Evolutionary conservation across 805 yeast genomes (phyloP).

Genomic region (Suhomyces xylopsoci): DNA sequence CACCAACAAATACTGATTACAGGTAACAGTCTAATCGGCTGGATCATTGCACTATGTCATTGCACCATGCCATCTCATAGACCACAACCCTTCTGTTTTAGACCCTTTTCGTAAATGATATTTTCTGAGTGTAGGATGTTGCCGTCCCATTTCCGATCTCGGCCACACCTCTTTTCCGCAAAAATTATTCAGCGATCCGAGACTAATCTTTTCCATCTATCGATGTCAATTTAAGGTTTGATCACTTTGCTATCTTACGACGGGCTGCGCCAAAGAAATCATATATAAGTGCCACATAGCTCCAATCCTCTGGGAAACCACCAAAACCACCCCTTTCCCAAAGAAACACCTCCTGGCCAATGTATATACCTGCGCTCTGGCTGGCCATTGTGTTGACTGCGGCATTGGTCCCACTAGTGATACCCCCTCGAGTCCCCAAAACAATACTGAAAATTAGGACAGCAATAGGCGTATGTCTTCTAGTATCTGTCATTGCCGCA

Average conservation of each 20-base stretch:
- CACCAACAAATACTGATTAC: too few species aligned
- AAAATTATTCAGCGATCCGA: neutral
- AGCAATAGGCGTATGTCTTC: slow-evolving; percentile 7
- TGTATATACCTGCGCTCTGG: neutral
- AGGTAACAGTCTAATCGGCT: too few species aligned
- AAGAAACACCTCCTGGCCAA: neutral
- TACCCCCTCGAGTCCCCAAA: neutral
- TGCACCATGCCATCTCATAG: too few species aligned
- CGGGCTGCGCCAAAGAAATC: neutral
- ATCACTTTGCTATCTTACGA: neutral
- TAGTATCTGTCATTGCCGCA: slow-evolving; percentile 11
- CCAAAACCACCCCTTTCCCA: neutral
- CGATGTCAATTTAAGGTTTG: neutral
- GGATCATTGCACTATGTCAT: too few species aligned
- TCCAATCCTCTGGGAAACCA: neutral
- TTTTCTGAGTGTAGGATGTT: neutral
- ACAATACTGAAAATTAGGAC: neutral
- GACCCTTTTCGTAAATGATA: neutral
- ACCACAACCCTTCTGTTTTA: too few species aligned
- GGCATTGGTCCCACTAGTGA: neutral
- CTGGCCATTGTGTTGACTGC: neutral
- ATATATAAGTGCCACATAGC: neutral
- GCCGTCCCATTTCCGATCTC: neutral
- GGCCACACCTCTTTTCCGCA: neutral
- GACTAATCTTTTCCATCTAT: neutral